Evolutionary conservation across 257 asterid species (phyloP), one percentile per base, ranked within the genome.

Genomic region (Lithospermum erythrorhizon): DNA sequence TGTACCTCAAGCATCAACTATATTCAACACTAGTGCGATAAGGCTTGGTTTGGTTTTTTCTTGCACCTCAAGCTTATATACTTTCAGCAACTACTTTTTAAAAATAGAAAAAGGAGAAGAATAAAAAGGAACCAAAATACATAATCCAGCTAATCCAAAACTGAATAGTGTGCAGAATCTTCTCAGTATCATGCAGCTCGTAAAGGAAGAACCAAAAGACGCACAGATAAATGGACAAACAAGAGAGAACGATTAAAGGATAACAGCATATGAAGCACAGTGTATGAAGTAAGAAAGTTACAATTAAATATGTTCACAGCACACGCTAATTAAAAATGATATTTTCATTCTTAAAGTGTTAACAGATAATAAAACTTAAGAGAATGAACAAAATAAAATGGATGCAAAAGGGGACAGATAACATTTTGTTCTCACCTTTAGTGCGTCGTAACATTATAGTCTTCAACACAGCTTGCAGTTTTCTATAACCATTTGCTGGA

Each of bases 401-500:
- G 49, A 13, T 41, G 49, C 13, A 11, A 41, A 41, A 41, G 49
- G 18, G 49, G 23, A 24, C 32, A 25, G 15, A 6, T 5, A 35
- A 65, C 62, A 17, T 14, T 61, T 62, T 35, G 49, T 57, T 61
- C 66, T 61, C 67, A 83, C 98, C 94, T 82, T 91, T 86, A 16
- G 94, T 93, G 75, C 99, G 89, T 55, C 99, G 97, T 75, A 93
- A 65, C 99, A 93, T 93, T 51, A 93, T 74, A 66, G 99, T 83
- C 81, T 83, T 86, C 30, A 93, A 83, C 82, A 93, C 99, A 1
- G 94, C 94, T 73, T 93, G 99, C 55, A 93, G 81, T 67, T 86
- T 89, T 70, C 73, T 86, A 80, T 86, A 93, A 32, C 97, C 97
- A 62, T 67, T 78, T 73, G 73, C 73, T 32, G 96, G 99, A 74